Base-by-base conservation (phyloP, 2,329 filamentous ascomycete species). In the Rutstroemia sp. region DNA sequence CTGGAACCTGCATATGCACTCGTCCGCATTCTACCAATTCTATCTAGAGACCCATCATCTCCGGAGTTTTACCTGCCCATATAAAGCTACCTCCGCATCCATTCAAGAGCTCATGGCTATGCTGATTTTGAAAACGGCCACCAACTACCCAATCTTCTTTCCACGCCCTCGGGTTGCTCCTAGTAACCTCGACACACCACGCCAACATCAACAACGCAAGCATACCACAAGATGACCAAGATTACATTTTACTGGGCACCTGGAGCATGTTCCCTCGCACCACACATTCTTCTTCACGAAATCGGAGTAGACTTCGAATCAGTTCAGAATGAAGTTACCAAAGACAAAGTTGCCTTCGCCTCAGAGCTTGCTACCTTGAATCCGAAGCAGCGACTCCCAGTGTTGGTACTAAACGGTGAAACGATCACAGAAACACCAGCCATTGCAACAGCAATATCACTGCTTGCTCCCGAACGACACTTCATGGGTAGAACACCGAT, bases 341-440 rank as follows among this genome's bases (percentile, higher is more conserved):
- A 46, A 16, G 39, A 25, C 23, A 2, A 44, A 51, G 4, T 61
- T 21, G 63, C 16, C 67, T 65, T 53, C 42, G 45, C 16, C 25
- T 25, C 8, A 44, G 12, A 52, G 2, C 34, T 46, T 10, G 17
- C 38, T 12, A 19, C 46, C 7, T 60, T 72, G 49, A 70, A 73
- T 56, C 70, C 70, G 1, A 71, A 71, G 51, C 63, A 62, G 55
- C 60, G 62, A 4, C 63, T 72, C 19, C 69, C 70, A 7, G 64
- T 69, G 19, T 57, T 71, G 12, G n/a, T 25, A 2, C 49, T 71
- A 25, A 62, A 69, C 36, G 54, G 50, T 30, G 50, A 66, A 34
- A 61, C 65, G 12, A 67, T 73, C 57, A 72, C 70, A 4, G 71
- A 73, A 53, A 58, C 59, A 4, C 67, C 69, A 0, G 69, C 70